Evolutionary conservation across 805 yeast species (phyloP), one percentile per base, ranked within the genome.

Genomic region (Candida anglica): DNA sequence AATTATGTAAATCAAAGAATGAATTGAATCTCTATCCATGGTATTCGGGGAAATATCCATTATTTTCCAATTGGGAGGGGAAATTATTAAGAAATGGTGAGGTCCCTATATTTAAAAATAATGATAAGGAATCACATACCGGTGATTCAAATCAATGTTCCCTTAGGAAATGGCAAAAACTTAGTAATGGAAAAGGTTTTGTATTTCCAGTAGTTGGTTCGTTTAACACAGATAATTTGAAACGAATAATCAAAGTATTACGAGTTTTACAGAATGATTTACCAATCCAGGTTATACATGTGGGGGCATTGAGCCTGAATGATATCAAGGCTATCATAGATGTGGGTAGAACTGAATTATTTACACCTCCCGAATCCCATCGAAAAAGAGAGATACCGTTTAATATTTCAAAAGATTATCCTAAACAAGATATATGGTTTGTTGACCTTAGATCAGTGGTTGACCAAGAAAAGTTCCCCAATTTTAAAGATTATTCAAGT

Each of bases 21-120:
- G 52, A 48, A 15, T 14, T 26, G 10, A 39, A 40, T 19, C 25
- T 56, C 11, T 56, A 46, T 30, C 66, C 67, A 3, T 62, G 63
- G 63, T 25, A 60, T n/a, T 41, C 57, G 7, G 39, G 47, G n/a
- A 28, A 42, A 4, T 38, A 30, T 8, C 66, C 67, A 2, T 20
- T n/a, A 1, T 46, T 46, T 26, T 42, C 44, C 16, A 36, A 40
- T 30, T 47, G 51, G 53, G 39, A 41, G 16, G 34, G 35, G 15
- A 22, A 42, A 7, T 27, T 28, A 19, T 26, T 47, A 3, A 30
- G 25, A 4, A 7, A 20, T 4, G 41, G 41, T 2, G 27, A 38
- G 14, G 14, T 48, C 10, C 53, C 53, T 2, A 29, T 34, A 3
- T 31, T 30, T 26, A 20, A 19, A 34, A 23, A 10, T 6, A n/a